Percentiles rank a stretch among this genome's conserved stretches.
These are phyloP conservation scores for Epithemia pelagica DNA, from an alignment of 108 stramenopile genomes.

Conservation along the genomic window DNA sequence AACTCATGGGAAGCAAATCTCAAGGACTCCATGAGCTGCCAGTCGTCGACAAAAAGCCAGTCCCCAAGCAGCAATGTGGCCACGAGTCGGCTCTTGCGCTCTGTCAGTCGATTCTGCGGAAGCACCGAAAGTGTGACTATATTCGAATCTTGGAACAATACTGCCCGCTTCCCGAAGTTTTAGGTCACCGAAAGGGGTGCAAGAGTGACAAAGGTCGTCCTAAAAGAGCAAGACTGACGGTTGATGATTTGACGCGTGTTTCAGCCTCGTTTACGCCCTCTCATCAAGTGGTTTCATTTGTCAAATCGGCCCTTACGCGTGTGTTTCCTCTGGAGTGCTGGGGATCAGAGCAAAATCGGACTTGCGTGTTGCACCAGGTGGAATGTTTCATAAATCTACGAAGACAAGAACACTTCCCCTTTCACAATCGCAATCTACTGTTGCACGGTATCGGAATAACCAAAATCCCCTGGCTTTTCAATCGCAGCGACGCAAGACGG, in stretches of 20 bases:
- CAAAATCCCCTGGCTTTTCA: slow-evolving; percentile 55
- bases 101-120: slow-evolving; percentile 39
- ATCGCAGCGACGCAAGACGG: slow-evolving; percentile 1
- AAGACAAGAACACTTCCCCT: slow-evolving; percentile 55
- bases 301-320: slow-evolving; percentile 31
- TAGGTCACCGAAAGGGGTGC: too few relatives aligned
- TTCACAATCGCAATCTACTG: slow-evolving; percentile 28
- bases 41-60: too few relatives aligned
- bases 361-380: slow-evolving; percentile 29
- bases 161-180: slow-evolving; percentile 47
- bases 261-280: slow-evolving; percentile 36
- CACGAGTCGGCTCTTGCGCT: slow-evolving; percentile 11
- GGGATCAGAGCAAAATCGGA: slow-evolving; percentile 68
- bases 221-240: too few relatives aligned
- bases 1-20: too few relatives aligned
- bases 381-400: slow-evolving; percentile 52
- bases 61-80: too few relatives aligned
- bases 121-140: slow-evolving; percentile 54
- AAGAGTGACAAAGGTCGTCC: too few relatives aligned
- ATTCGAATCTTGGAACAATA: slow-evolving; percentile 46
- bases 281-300: slow-evolving; percentile 43
- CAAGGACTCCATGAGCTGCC: too few relatives aligned
- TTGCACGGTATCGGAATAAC: slow-evolving; percentile 56
- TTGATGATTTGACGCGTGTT: slow-evolving; percentile 10
- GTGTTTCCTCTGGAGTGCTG: slow-evolving; percentile 67